Evolutionary conservation across 805 yeast species (phyloP), one percentile per base, ranked within the genome.

Genomic region (Candida oleophila): DNA sequence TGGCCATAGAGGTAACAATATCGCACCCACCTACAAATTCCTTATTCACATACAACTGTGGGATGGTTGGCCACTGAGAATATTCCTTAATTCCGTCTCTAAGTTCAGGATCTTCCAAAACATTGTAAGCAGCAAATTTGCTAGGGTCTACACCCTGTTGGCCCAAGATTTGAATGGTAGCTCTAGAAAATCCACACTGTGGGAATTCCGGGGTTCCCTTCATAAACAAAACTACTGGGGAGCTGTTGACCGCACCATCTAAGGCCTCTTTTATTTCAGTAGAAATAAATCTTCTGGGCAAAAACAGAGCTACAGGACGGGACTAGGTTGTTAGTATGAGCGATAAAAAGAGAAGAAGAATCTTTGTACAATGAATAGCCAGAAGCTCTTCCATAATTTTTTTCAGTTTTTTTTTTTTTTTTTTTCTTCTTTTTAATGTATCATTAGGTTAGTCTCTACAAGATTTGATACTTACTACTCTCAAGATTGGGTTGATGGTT

Each of bases 11-110:
- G 62, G 86, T 89, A 44, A 94, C 77, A 52, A 94, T 91, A 68
- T 94, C 99, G 69, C 97, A 94, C 3, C 99, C 99, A 39, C 99
- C 99, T 45, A 94, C 79, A 62, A 94, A 94, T 64, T 94, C 99
- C 55, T 85, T 83, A 55, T 85, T 80, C 12, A 94, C 89, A 62
- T 91, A 94, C 38, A 94, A 77, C 68, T 94, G 99, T 14, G 99
- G 99, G 49, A 94, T 90, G 0, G 99, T 94, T 47, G 99, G 99
- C 99, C 99, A 94, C 54, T 87, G 85, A 55, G 92, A 83, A 68
- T 81, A 94, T 65, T 94, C 99, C 71, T 94, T 94, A 60, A 94
- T 89, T 28, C 98, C 99, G 41, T 88, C 83, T 69, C 99, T 87
- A 52, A 94, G 78, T 59, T 94, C 98, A 2, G 86, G 82, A 65